Conservation (phyloP, 169 alveolate genomes). For the Eimeria praecox region DNA sequence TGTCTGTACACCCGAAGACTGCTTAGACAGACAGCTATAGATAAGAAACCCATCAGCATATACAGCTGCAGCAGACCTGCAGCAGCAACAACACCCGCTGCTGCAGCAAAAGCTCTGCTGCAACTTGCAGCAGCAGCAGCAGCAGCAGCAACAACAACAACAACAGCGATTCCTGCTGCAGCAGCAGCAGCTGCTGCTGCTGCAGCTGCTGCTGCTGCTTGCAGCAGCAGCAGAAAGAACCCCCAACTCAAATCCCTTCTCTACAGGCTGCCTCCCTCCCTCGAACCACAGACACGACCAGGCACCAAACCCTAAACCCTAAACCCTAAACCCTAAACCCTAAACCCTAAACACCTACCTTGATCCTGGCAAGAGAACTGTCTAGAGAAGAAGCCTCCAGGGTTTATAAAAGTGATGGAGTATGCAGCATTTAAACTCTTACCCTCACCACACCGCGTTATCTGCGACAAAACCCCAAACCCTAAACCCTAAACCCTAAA, state of each 20-base stretch:
- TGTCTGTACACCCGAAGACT: conserved; percentile 29
- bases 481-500: conserved; percentile 51
- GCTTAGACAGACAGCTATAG: background rate
- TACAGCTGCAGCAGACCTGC: conserved; percentile 49
- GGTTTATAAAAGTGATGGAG: conserved; percentile 16
- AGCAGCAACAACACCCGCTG: background rate
- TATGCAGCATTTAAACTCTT: conserved; percentile 37
- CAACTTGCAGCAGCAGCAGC: background rate
- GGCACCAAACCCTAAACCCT: conserved; percentile 29
- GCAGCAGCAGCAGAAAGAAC: background rate
- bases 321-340: conserved; percentile 44
- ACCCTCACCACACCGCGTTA: conserved; percentile 30
- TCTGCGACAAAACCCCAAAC: conserved; percentile 23
- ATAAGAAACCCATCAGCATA: conserved; percentile 6
- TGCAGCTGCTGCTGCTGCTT: background rate
- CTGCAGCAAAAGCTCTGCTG: background rate
- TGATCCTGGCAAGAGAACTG: conserved; percentile 73
- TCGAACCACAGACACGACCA: background rate
- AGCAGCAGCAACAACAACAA: background rate
- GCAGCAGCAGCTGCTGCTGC: background rate
- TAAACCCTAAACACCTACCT: conserved; percentile 43
- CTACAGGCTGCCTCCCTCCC: background rate
- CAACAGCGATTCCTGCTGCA: conserved; percentile 28
- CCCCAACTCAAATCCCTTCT: background rate
- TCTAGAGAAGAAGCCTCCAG: conserved; percentile 49